These are phyloP conservation scores for Taxillus chinensis DNA, from an alignment of 164 flowering plant genomes.

Conservation along the genomic window DNA sequence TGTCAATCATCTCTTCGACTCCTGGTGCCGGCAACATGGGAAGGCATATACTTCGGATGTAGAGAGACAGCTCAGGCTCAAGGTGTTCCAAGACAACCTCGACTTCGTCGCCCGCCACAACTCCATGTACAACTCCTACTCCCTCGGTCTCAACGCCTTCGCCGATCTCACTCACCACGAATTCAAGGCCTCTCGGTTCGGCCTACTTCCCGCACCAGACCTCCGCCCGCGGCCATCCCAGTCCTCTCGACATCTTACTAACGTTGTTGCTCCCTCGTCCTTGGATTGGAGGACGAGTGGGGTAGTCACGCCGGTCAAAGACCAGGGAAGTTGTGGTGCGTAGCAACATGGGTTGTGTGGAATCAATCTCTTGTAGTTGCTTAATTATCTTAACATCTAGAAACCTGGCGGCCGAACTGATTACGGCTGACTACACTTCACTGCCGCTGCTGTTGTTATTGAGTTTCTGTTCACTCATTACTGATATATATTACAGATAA, in stretches of 20 bases:
- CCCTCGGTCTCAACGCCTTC: slow-evolving; percentile 64
- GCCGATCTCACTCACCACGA: slow-evolving; percentile 87
- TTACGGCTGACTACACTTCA: too few species aligned
- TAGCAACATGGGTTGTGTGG: not conserved
- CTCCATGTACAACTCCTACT: slow-evolving; percentile 30
- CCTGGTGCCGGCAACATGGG: slow-evolving; percentile 60
- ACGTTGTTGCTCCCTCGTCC: slow-evolving; percentile 31
- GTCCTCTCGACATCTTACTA: slow-evolving; percentile 8
- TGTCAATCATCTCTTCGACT: slow-evolving; percentile 32
- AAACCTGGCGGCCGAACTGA: too few species aligned
- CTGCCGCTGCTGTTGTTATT: too few species aligned
- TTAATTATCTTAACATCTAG: not conserved
- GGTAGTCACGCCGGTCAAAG: slow-evolving; percentile 79
- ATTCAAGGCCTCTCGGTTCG: slow-evolving; percentile 59
- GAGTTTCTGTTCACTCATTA: too few species aligned
- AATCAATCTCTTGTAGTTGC: not conserved
- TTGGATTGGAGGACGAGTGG: slow-evolving; percentile 94
- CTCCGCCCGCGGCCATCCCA: slow-evolving; percentile 3
- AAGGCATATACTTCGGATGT: slow-evolving; percentile 45
- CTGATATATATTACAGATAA: too few species aligned
- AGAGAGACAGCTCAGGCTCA: slow-evolving; percentile 47
- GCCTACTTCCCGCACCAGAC: slow-evolving; percentile 23
- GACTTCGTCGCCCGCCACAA: slow-evolving; percentile 54
- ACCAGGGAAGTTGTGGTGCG: slow-evolving; percentile 86
- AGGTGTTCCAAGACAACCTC: slow-evolving; percentile 56